Evolutionary conservation across 2,329 filamentous ascomycete species (phyloP).

Genomic region (Neurospora crassa): DNA sequence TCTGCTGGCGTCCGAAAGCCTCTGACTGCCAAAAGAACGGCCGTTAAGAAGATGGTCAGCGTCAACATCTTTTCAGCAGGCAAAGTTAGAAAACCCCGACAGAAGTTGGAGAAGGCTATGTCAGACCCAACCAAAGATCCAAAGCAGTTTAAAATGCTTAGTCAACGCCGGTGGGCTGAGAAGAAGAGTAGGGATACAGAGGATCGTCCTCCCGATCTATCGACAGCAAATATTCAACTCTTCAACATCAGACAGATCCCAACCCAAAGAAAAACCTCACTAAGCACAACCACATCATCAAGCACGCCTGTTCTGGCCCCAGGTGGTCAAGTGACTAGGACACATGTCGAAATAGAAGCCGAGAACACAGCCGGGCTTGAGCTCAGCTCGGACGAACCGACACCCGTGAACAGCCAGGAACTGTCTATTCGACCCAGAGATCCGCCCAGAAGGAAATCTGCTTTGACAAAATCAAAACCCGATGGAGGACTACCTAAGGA

Average conservation of each 20-base stretch:
- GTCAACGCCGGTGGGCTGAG: slow-evolving; percentile 30
- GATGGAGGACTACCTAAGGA: slow-evolving; percentile 12
- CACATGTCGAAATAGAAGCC: background rate
- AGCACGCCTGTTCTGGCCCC: background rate
- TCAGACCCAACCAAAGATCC: slow-evolving; percentile 31
- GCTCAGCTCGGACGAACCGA: background rate
- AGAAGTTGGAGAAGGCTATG: slow-evolving; percentile 28
- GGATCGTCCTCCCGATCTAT: slow-evolving; percentile 30
- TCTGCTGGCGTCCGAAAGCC: background rate
- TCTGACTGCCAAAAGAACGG: slow-evolving; percentile 14
- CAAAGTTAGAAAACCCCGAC: slow-evolving; percentile 27
- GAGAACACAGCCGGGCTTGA: background rate
- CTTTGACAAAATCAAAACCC: background rate
- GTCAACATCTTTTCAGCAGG: slow-evolving; percentile 39
- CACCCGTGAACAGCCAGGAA: background rate
- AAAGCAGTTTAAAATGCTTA: slow-evolving; percentile 30
- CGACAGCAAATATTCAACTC: slow-evolving; percentile 9
- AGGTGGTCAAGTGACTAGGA: background rate
- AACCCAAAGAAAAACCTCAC: background rate
- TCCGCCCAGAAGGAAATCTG: background rate
- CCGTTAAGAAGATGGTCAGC: slow-evolving; percentile 1
- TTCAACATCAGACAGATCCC: slow-evolving; percentile 22
- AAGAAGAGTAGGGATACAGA: slow-evolving; percentile 33
- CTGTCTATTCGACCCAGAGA: background rate
- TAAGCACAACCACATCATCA: background rate